A percentile compares a stretch with the other conserved stretches of the same genome.
Evolutionary conservation across 768 basidiomycete genomes (phyloP).

Genomic region (Collybiopsis confluens): DNA sequence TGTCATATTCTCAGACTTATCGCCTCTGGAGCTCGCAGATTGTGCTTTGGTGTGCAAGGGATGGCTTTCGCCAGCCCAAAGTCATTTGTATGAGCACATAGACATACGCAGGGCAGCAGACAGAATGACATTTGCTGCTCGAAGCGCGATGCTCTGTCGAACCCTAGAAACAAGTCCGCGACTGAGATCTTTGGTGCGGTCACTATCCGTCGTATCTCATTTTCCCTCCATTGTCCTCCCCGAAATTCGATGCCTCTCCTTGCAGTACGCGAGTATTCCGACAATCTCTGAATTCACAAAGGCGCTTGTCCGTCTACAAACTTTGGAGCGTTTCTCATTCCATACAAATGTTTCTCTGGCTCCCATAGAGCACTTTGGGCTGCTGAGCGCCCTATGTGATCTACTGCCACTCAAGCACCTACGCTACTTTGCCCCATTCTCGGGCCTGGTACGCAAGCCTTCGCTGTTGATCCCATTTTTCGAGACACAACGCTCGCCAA

Average conservation of each 20-base stretch:
- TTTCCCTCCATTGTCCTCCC: conserved; percentile 1
- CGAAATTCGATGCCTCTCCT: not conserved
- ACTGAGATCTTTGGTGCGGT: not conserved
- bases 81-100: conserved; percentile 3
- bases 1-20: not conserved
- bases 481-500: not conserved
- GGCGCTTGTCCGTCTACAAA: not conserved
- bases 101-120: not conserved
- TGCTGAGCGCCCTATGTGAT: not conserved
- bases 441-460: not conserved
- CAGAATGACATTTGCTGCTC: not conserved
- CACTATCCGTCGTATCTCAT: not conserved
- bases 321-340: not conserved
- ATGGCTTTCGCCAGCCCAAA: not conserved
- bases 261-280: not conserved
- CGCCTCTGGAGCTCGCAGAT: not conserved
- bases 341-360: conserved; percentile 1
- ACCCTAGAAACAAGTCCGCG: not conserved
- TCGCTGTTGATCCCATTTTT: not conserved
- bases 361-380: not conserved
- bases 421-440: conserved; percentile 2
- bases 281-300: not conserved
- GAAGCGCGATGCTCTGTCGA: not conserved
- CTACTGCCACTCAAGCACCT: conserved; percentile 1
- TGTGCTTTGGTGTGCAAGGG: conserved; percentile 2